Conservation (phyloP, 306 rosid species). For the Cotoneaster glaucophyllus region DNA sequence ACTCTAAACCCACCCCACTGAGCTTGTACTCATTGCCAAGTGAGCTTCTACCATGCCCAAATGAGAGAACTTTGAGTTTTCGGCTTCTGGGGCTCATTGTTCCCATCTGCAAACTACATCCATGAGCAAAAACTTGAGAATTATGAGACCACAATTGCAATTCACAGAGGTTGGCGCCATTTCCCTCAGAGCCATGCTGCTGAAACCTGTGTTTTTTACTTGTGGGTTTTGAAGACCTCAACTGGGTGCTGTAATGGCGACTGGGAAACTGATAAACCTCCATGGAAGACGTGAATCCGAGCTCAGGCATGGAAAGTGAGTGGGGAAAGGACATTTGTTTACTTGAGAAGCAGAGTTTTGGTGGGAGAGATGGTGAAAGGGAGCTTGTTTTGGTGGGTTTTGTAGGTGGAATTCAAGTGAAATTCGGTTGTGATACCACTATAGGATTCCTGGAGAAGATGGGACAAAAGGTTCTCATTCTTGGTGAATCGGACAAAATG, state of each 20-base stretch:
- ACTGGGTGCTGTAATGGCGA: slow-evolving; percentile 5
- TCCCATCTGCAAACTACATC: neutral
- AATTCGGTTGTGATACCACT: slow-evolving; percentile 42
- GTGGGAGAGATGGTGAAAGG: neutral
- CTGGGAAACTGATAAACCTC: slow-evolving; percentile 9
- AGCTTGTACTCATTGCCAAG: neutral
- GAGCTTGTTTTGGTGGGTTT: neutral
- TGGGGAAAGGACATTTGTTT: slow-evolving; percentile 29
- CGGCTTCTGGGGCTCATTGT: slow-evolving; percentile 12
- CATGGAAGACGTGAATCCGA: slow-evolving; percentile 13
- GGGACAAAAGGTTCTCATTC: neutral
- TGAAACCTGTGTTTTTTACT: no score
- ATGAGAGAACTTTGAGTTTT: neutral
- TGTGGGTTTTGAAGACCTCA: neutral
- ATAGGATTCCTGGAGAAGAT: slow-evolving; percentile 18
- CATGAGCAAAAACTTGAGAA: neutral
- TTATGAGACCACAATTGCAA: neutral
- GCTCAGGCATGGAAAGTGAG: slow-evolving; percentile 35
- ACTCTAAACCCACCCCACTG: slow-evolving; percentile 17
- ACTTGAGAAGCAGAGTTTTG: no score
- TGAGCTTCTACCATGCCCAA: neutral
- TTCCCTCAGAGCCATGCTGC: neutral
- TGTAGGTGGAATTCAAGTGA: neutral
- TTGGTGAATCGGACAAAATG: neutral
- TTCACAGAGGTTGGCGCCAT: slow-evolving; percentile 1